Percentiles rank a stretch among this genome's conserved stretches.
phyloP scores from a whole-genome alignment of 2,329 filamentous ascomycete genomes.

The Daldinia sp. region DNA sequence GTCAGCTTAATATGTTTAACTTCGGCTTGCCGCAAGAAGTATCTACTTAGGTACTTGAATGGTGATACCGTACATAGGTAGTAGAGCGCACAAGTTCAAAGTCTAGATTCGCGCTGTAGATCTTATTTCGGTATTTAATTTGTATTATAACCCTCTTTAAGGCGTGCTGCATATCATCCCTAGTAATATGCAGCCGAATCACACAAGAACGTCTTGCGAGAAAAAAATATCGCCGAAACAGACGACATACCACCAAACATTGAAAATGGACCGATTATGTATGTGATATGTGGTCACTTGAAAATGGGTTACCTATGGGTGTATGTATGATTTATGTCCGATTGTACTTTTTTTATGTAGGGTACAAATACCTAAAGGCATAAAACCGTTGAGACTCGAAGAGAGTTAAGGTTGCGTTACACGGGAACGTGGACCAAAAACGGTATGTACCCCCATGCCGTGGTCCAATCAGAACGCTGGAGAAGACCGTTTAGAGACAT shows the following conservation, averaged over 20 bases:
- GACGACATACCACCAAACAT: neutral
- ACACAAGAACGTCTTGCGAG: neutral
- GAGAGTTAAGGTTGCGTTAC: constrained; percentile 22
- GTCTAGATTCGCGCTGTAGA: neutral
- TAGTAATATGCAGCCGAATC: neutral
- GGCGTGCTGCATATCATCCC: constrained; percentile 16
- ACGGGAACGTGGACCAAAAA: constrained; percentile 17
- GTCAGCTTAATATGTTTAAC: neutral
- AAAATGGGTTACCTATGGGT: neutral
- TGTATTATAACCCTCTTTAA: neutral
- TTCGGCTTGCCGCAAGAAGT: neutral
- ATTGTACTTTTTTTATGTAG: too few relatives aligned
- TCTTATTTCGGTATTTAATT: neutral
- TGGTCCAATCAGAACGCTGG: constrained; percentile 15
- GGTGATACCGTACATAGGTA: neutral
- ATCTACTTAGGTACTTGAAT: neutral
- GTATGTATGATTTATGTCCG: too few relatives aligned
- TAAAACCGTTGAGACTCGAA: constrained; percentile 22
- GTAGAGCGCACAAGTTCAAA: neutral
- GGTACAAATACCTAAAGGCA: constrained; percentile 9
- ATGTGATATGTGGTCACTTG: neutral
- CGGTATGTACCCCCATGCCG: constrained; percentile 7
- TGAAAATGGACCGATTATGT: constrained; percentile 19
- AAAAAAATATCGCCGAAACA: constrained; percentile 9
- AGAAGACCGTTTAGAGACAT: constrained; percentile 4